Base-by-base conservation (phyloP, 768 basidiomycete genomes). In the Favolaschia claudopus region DNA sequence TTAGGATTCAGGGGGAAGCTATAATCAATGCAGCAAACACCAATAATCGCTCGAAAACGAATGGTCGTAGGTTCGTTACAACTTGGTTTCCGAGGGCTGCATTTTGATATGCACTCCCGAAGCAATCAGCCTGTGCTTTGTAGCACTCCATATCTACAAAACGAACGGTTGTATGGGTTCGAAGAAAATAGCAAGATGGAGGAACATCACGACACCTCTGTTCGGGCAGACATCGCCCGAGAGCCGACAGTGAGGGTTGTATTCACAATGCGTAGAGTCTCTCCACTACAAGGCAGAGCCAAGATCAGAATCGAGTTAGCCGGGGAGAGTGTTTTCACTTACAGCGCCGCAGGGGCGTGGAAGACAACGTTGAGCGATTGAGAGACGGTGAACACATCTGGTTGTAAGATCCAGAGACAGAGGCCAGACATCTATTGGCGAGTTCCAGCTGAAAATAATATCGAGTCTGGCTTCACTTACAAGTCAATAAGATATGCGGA, bases 341-440 rank as follows among this genome's bases (percentile, higher is more conserved):
- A 63, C 61, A 63, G 39, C n/a, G 44, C 27, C 4, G 61, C 56
- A 22, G 61, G 61, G 25, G 61, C 58, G 32, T 63, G 61, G 25
- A 58, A 63, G 7, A 55, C 54, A 17, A 62, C 38, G 27, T 63
- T 63, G 7, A 63, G 17, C 7, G 43, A 58, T 34, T 63, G 61
- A 1, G 61, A 58, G 33, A 63, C 56, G 29, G 15, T 46, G 24
- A 17, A 43, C 25, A 17, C 49, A 25, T 27, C 20, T n/a, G 45
- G 24, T 24, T 20, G 29, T 31, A 57, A 7, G 10, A 54, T 45
- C 32, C 34, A 42, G 25, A 33, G 27, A 29, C 28, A 38, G 9
- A 52, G n/a, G 32, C 52, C 55, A 19, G 52, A 60, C 2, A 28
- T 9, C 4, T 7, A 0, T 13, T 10, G 20, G 20, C n/a, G n/a